These are phyloP conservation scores for Ceratobasidium sp. DNA, from an alignment of 1,284 basidiomycete species.

Conservation along the genomic window DNA sequence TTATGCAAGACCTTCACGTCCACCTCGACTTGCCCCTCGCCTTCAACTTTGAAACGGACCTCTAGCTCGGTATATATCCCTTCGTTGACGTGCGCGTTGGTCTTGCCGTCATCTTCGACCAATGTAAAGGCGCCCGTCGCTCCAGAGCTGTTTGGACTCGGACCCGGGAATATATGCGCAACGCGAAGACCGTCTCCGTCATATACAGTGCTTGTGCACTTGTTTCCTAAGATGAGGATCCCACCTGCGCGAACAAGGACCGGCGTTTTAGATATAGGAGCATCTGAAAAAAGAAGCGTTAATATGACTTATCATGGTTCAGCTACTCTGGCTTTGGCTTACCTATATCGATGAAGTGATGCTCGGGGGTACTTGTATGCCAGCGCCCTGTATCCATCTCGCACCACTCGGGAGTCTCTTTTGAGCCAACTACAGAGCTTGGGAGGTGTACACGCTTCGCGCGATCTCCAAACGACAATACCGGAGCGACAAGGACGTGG, in stretches of 20 bases:
- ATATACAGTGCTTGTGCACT: slow-evolving; percentile 40
- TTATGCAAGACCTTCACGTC: slow-evolving; percentile 28
- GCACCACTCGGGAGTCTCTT: slow-evolving; percentile 40
- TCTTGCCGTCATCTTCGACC: slow-evolving; percentile 43
- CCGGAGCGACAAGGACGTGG: slow-evolving; percentile 40
- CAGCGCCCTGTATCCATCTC: slow-evolving; percentile 41
- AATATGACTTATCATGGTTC: neutral
- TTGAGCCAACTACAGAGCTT: slow-evolving; percentile 24
- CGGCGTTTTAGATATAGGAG: slow-evolving; percentile 29
- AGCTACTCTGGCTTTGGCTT: neutral
- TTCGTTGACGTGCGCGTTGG: slow-evolving; percentile 37
- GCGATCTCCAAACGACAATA: slow-evolving; percentile 31
- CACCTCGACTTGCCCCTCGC: slow-evolving; percentile 11
- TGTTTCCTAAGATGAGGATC: slow-evolving; percentile 37
- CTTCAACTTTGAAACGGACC: slow-evolving; percentile 29
- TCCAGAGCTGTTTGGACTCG: neutral
- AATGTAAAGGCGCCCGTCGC: slow-evolving; percentile 37
- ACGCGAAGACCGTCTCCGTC: slow-evolving; percentile 32
- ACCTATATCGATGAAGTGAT: slow-evolving; percentile 29
- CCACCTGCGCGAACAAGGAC: slow-evolving; percentile 41
- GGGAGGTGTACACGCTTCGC: slow-evolving; percentile 43
- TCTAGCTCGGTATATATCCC: slow-evolving; percentile 35
- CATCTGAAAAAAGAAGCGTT: slow-evolving; percentile 9
- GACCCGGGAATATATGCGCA: slow-evolving; percentile 46
- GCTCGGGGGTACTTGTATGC: slow-evolving; percentile 34